Evolutionary conservation across 805 yeast genomes (phyloP).

Genomic region (Wickerhamomyces queroliae): DNA sequence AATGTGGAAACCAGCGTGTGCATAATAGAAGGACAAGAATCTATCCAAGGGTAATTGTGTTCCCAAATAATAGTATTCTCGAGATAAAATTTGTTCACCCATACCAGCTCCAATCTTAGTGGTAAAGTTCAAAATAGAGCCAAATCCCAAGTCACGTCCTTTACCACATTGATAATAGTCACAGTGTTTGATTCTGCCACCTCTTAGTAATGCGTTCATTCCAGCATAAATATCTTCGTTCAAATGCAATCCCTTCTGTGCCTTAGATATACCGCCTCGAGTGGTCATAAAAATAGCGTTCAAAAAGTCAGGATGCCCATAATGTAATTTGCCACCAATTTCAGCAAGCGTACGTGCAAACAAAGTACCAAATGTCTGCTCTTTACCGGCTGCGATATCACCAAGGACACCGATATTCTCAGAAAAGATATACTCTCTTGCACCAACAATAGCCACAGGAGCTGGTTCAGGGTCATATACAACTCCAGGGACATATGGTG

Average conservation of each 20-base stretch:
- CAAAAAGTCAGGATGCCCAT: slow-evolving; percentile 95
- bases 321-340: slow-evolving; percentile 91
- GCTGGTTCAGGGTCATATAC: slow-evolving; percentile 28
- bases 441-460: slow-evolving; percentile 92
- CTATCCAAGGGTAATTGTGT: slow-evolving; percentile 86
- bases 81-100: slow-evolving; percentile 93
- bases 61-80: slow-evolving; percentile 90
- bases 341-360: slow-evolving; percentile 92
- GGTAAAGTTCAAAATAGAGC: slow-evolving; percentile 87
- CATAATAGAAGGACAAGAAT: slow-evolving; percentile 88
- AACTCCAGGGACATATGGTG: slow-evolving; percentile 58
- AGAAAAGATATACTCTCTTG: slow-evolving; percentile 90
- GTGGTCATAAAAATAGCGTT: slow-evolving; percentile 91
- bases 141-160: slow-evolving; percentile 92
- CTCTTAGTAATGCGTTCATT: slow-evolving; percentile 81
- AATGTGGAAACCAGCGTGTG: slow-evolving; percentile 94
- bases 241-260: slow-evolving; percentile 87
- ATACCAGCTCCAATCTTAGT: slow-evolving; percentile 97
- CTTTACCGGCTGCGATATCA: slow-evolving; percentile 96
- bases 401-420: slow-evolving; percentile 91
- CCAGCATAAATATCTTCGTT: slow-evolving; percentile 97
- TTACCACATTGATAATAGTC: slow-evolving; percentile 97
- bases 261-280: slow-evolving; percentile 93
- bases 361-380: slow-evolving; percentile 93
- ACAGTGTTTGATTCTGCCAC: slow-evolving; percentile 92